Evolutionary conservation across 1,284 basidiomycete genomes (phyloP).

Genomic region (Tylopilus sp.): DNA sequence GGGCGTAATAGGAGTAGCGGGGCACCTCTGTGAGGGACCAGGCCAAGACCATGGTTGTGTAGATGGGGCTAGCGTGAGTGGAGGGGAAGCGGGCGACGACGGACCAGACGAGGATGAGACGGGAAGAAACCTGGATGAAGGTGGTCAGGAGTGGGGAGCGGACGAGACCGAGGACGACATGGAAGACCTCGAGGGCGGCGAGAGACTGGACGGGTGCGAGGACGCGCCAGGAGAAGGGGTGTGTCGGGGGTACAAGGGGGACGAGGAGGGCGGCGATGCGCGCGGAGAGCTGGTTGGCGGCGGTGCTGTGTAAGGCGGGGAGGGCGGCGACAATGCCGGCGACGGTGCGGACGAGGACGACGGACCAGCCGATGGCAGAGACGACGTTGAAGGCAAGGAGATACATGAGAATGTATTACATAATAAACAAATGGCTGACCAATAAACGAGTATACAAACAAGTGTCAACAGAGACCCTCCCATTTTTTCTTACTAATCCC

Average conservation of each 20-base stretch:
- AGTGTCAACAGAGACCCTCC: conserved; percentile 16
- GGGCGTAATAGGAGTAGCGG: conserved; percentile 89
- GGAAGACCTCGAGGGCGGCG: conserved; percentile 80
- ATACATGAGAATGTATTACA: conserved; percentile 43
- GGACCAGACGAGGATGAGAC: conserved; percentile 88
- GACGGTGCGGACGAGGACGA: conserved; percentile 48
- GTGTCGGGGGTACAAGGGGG: conserved; percentile 49
- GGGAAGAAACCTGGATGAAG: conserved; percentile 80
- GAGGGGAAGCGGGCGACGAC: conserved; percentile 50
- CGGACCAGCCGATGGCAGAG: conserved; percentile 71
- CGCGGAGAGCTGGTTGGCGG: conserved; percentile 25
- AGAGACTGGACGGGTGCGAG: conserved; percentile 78
- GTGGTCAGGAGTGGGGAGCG: conserved; percentile 81
- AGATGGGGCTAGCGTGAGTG: conserved; percentile 72
- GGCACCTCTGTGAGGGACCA: conserved; percentile 93
- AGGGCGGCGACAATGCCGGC: neutral
- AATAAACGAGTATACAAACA: conserved; percentile 18
- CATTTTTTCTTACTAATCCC: conserved; percentile 38
- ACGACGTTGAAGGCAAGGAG: conserved; percentile 75
- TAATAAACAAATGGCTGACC: conserved; percentile 15
- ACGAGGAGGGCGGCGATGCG: conserved; percentile 34
- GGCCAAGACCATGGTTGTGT: conserved; percentile 88
- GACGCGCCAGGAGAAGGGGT: conserved; percentile 53
- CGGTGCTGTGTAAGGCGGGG: neutral
- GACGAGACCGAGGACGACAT: conserved; percentile 83